phyloP scores from a whole-genome alignment of 1,284 basidiomycete genomes.

The Apiotrichum akiyoshidainum region DNA sequence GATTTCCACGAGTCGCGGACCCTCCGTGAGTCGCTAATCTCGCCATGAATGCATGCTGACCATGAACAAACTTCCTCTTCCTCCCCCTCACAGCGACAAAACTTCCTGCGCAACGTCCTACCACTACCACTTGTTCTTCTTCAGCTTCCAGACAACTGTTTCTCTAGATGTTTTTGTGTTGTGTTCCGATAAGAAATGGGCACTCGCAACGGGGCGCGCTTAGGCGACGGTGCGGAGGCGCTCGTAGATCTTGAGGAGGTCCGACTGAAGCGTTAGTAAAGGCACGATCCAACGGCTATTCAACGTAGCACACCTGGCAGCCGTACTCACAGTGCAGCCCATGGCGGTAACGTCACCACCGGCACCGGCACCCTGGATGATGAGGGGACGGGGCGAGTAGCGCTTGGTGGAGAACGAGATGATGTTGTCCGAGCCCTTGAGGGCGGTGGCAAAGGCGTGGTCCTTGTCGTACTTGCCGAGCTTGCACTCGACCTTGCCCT shows the following conservation, averaged over 20 bases:
- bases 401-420: slow-evolving; percentile 93
- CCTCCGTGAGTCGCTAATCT: no score
- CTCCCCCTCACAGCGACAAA: no score
- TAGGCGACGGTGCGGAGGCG: slow-evolving; percentile 25
- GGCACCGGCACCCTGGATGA: slow-evolving; percentile 92
- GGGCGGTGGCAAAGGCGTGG: slow-evolving; percentile 91
- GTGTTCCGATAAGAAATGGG: background rate
- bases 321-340: slow-evolving; percentile 64
- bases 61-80: no score
- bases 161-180: background rate
- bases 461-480: slow-evolving; percentile 83
- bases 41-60: no score
- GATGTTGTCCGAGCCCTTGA: slow-evolving; percentile 96
- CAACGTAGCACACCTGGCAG: no score
- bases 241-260: slow-evolving; percentile 50
- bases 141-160: no score
- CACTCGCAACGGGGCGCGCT: background rate
- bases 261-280: slow-evolving; percentile 33
- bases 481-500: slow-evolving; percentile 74
- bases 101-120: background rate
- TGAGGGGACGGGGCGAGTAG: slow-evolving; percentile 76
- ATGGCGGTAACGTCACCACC: slow-evolving; percentile 97
- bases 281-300: no score
- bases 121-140: background rate
- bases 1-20: no score